Percentiles rank a stretch among this genome's conserved stretches.
These are phyloP conservation scores for Hyphodiscus hymeniophilus DNA, from an alignment of 495 filamentous ascomycete genomes.

Conservation along the genomic window DNA sequence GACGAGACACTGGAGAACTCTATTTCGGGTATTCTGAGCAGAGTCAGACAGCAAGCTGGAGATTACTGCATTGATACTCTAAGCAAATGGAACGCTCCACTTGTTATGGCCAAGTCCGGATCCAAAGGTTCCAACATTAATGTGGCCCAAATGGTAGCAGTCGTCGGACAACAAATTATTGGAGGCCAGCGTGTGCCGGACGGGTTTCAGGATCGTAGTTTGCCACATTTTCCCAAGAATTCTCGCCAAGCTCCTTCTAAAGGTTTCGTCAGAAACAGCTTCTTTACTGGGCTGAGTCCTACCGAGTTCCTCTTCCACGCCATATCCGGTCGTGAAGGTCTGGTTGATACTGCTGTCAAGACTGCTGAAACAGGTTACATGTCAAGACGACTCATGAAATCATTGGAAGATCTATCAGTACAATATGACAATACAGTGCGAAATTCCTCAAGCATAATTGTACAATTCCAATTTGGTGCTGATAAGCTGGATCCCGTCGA, in stretches of 20 bases:
- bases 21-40: conserved; percentile 84
- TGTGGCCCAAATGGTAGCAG: conserved; percentile 97
- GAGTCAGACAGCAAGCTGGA: conserved; percentile 83
- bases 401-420: conserved; percentile 84
- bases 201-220: conserved; percentile 89
- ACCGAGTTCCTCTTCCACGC: conserved; percentile 97
- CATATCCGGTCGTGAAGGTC: conserved; percentile 94
- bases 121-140: conserved; percentile 96
- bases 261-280: conserved; percentile 94
- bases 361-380: conserved; percentile 99
- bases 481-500: conserved; percentile 92
- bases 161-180: conserved; percentile 97
- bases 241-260: conserved; percentile 85
- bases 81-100: conserved; percentile 83
- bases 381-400: conserved; percentile 97
- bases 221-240: conserved; percentile 94
- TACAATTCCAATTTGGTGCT: conserved; percentile 96
- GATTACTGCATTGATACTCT: conserved; percentile 84
- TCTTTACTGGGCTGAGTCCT: conserved; percentile 85
- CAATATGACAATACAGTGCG: conserved; percentile 92
- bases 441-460: conserved; percentile 73
- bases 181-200: conserved; percentile 86
- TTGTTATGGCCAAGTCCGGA: conserved; percentile 95
- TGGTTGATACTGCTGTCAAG: conserved; percentile 99
- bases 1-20: conserved; percentile 86